Percentiles rank a stretch among this genome's conserved stretches.
Conservation (phyloP, 2,329 filamentous ascomycete genomes). For the Pseudogymnoascus sp. region DNA sequence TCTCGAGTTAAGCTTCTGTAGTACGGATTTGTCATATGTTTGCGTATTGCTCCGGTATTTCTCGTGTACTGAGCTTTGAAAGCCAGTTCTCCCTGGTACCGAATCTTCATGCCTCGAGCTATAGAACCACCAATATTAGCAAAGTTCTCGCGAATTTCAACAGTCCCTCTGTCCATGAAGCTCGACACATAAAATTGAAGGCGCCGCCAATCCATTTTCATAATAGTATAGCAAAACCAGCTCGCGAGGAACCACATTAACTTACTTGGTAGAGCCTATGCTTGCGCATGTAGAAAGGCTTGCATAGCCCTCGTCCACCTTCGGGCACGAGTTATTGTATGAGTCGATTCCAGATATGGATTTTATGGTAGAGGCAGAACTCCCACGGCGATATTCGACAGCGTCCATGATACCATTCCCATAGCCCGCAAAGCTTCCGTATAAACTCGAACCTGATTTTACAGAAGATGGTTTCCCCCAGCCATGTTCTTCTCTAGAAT, state of each 20-base stretch:
- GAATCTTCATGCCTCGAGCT: conserved; percentile 19
- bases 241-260: conserved; percentile 6
- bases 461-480: conserved; percentile 38
- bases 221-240: background rate
- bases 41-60: conserved; percentile 27
- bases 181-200: background rate
- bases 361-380: conserved; percentile 34
- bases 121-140: background rate
- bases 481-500: conserved; percentile 39
- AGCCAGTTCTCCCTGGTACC: conserved; percentile 18
- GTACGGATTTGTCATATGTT: conserved; percentile 31
- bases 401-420: conserved; percentile 19
- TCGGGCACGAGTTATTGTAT: conserved; percentile 19
- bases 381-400: conserved; percentile 28
- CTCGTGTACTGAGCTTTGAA: conserved; percentile 29
- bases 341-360: conserved; percentile 38
- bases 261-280: conserved; percentile 25
- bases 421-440: conserved; percentile 34
- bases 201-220: background rate
- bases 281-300: conserved; percentile 28
- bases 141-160: background rate
- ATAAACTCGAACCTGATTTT: conserved; percentile 40
- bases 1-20: conserved; percentile 28
- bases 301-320: conserved; percentile 29
- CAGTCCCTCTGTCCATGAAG: background rate